Conservation (phyloP, 192 early-diverging fungal species). For the Oehlia diaphana region DNA sequence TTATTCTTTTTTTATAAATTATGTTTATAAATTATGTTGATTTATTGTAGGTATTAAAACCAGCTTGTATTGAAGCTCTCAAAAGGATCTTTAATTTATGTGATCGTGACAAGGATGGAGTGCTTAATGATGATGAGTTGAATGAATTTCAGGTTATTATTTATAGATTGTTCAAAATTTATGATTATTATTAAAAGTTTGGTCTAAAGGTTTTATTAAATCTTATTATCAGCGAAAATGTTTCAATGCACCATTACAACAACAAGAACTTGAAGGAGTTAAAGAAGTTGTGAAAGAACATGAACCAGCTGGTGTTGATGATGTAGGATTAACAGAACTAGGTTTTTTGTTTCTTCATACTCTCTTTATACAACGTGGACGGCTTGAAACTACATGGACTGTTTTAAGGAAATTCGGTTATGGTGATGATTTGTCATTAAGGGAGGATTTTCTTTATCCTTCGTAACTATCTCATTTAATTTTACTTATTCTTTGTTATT, state of each 20-base stretch:
- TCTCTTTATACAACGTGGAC: constrained; percentile 95
- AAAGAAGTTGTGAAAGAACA: constrained; percentile 92
- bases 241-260: constrained; percentile 94
- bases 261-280: constrained; percentile 94
- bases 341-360: constrained; percentile 94
- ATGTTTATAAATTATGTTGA: neutral
- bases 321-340: constrained; percentile 82
- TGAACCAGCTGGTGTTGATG: constrained; percentile 83
- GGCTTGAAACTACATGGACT: constrained; percentile 98
- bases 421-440: constrained; percentile 88
- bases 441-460: constrained; percentile 90
- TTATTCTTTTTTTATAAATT: neutral
- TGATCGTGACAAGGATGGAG: constrained; percentile 90
- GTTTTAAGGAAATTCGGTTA: constrained; percentile 96
- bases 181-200: neutral
- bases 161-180: neutral
- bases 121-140: constrained; percentile 90
- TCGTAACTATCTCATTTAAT: constrained; percentile 43
- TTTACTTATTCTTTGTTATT: neutral
- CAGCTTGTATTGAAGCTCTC: constrained; percentile 87
- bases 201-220: neutral
- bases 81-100: constrained; percentile 94
- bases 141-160: constrained; percentile 88
- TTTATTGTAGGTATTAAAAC: constrained; percentile 66
- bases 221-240: constrained; percentile 73